phyloP scores from a whole-genome alignment of 768 basidiomycete species.

The Mycena polygramma region DNA sequence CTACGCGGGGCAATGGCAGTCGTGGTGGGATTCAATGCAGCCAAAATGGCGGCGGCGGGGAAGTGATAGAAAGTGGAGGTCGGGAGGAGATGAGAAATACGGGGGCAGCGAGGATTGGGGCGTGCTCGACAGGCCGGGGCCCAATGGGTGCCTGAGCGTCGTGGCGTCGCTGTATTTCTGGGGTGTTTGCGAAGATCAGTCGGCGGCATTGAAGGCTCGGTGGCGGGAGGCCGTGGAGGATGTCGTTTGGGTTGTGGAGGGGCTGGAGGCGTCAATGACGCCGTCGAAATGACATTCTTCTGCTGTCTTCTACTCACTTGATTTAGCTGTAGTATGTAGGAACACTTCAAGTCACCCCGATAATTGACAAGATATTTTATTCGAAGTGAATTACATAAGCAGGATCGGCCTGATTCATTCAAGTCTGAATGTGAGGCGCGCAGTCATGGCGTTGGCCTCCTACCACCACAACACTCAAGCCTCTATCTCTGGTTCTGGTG shows the following conservation, averaged over 20 bases:
- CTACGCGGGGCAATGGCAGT: background rate
- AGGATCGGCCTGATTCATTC: too few relatives aligned
- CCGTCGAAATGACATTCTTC: background rate
- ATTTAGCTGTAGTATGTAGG: too few relatives aligned
- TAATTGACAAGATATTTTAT: too few relatives aligned
- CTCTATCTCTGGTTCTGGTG: too few relatives aligned
- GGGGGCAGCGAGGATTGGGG: constrained; percentile 16
- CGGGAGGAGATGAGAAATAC: background rate
- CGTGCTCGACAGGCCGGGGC: background rate
- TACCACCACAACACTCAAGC: too few relatives aligned
- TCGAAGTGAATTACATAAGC: too few relatives aligned
- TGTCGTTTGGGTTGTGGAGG: constrained; percentile 17
- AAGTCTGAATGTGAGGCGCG: too few relatives aligned
- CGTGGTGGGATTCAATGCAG: background rate
- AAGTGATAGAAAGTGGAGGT: background rate
- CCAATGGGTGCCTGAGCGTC: constrained; percentile 8
- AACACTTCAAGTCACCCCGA: too few relatives aligned
- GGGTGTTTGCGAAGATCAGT: background rate
- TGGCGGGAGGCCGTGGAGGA: constrained; percentile 5
- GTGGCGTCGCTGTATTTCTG: constrained; percentile 13
- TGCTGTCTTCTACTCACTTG: too few relatives aligned
- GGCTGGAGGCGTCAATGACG: constrained; percentile 8
- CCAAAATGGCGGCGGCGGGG: background rate
- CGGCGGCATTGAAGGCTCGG: background rate
- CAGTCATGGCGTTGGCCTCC: too few relatives aligned